A percentile compares a stretch with the other conserved stretches of the same genome.
Evolutionary conservation across 2,329 filamentous ascomycete genomes (phyloP).

Genomic region (Chaetothyriales sp.): DNA sequence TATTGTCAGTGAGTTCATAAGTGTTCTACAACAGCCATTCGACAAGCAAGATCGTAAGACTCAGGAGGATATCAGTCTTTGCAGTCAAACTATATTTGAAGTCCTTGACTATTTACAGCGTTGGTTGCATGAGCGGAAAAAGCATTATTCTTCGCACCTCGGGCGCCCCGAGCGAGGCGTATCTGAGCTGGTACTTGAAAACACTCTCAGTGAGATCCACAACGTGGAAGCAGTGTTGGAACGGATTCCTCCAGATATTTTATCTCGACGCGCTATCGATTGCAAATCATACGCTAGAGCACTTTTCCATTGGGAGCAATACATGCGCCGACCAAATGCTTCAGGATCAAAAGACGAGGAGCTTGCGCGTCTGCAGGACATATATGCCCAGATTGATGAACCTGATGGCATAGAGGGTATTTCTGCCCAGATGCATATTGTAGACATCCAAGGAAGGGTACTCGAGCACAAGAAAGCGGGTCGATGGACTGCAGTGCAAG

Average conservation of each 20-base stretch:
- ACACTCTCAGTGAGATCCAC: constrained; percentile 32
- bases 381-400: constrained; percentile 95
- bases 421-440: constrained; percentile 66
- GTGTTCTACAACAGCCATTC: constrained; percentile 56
- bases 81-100: constrained; percentile 84
- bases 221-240: constrained; percentile 60
- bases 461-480: constrained; percentile 86
- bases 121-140: constrained; percentile 72
- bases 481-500: constrained; percentile 86
- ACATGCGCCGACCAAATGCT: constrained; percentile 44
- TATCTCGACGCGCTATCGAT: constrained; percentile 74
- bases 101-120: constrained; percentile 82
- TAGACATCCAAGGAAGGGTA: constrained; percentile 90
- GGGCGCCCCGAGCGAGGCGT: constrained; percentile 11
- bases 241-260: constrained; percentile 56
- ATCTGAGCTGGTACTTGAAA: constrained; percentile 8
- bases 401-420: constrained; percentile 94
- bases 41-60: constrained; percentile 40
- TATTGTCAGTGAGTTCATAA: constrained; percentile 59
- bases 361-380: constrained; percentile 70
- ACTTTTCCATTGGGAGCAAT: constrained; percentile 87
- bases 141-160: constrained; percentile 21
- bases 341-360: constrained; percentile 39
- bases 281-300: constrained; percentile 87
- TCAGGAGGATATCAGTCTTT: constrained; percentile 65